Conservation (phyloP, 2,329 filamentous ascomycete genomes). For the Cordyceps fumosorosea region DNA sequence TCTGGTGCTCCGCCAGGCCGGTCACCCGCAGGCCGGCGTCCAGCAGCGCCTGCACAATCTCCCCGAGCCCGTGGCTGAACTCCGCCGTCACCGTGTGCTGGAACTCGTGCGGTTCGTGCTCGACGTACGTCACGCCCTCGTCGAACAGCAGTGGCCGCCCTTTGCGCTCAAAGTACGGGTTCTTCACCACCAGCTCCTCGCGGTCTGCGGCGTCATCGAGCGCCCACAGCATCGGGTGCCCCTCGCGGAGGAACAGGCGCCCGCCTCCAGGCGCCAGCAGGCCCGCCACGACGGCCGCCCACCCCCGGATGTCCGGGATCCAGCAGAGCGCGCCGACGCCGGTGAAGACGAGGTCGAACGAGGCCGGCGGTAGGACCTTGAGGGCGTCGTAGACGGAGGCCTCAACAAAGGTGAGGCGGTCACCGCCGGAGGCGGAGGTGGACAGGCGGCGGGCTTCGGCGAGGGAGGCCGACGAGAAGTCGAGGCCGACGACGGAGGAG, state of each 20-base stretch:
- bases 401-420: constrained; percentile 13
- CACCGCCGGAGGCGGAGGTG: constrained; percentile 10
- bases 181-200: constrained; percentile 3
- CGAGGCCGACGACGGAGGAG: constrained; percentile 16
- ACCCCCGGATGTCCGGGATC: constrained; percentile 12
- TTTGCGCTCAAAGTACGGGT: constrained; percentile 16
- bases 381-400: constrained; percentile 14
- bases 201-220: constrained; percentile 6
- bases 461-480: constrained; percentile 15
- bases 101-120: constrained; percentile 7
- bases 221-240: constrained; percentile 13
- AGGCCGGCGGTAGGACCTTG: background rate
- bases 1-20: constrained; percentile 14
- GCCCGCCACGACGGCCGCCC: constrained; percentile 13
- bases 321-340: constrained; percentile 16
- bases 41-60: constrained; percentile 16
- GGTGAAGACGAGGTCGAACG: constrained; percentile 16
- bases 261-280: constrained; percentile 14
- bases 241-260: constrained; percentile 15
- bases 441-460: constrained; percentile 13
- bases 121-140: constrained; percentile 12
- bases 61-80: constrained; percentile 16
- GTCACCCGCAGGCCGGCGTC: constrained; percentile 11
- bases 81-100: constrained; percentile 7
- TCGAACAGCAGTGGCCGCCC: constrained; percentile 9